Evolutionary conservation across 2,329 filamentous ascomycete genomes (phyloP).

Genomic region (Fusarium coicis): DNA sequence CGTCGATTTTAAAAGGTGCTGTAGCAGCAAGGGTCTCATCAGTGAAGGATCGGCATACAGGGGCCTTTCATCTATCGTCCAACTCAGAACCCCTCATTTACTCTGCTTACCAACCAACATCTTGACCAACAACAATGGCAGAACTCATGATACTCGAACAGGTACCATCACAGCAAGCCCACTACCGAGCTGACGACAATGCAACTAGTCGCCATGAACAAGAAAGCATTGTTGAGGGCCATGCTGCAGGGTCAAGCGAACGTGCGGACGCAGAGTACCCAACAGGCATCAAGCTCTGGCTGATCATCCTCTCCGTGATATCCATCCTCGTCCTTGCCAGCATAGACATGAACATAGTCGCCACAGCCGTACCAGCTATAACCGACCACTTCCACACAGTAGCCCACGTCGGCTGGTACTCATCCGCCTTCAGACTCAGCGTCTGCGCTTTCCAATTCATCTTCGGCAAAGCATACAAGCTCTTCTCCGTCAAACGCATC

Average conservation of each 20-base stretch:
- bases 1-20: accelerated
- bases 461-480: conserved; percentile 24
- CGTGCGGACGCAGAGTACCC: background rate
- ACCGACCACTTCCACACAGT: conserved; percentile 42
- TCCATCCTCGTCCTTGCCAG: conserved; percentile 25
- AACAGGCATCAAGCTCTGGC: background rate
- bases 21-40: accelerated
- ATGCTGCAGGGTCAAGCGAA: accelerated
- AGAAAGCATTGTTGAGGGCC: accelerated
- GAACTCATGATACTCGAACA: background rate
- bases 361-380: conserved; percentile 42
- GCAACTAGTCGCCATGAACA: accelerated
- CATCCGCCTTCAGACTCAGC: conserved; percentile 49
- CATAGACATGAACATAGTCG: conserved; percentile 41
- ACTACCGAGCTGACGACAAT: accelerated
- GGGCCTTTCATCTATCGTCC: background rate
- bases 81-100: background rate
- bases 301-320: background rate
- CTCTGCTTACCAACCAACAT: background rate
- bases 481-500: conserved; percentile 39
- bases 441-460: conserved; percentile 52
- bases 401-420: conserved; percentile 41
- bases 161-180: accelerated
- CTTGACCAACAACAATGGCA: background rate
- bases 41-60: background rate